A percentile compares a stretch with the other conserved stretches of the same genome.
These are phyloP conservation scores for Saturnispora sekii DNA, from an alignment of 805 yeast species.

Conservation along the genomic window DNA sequence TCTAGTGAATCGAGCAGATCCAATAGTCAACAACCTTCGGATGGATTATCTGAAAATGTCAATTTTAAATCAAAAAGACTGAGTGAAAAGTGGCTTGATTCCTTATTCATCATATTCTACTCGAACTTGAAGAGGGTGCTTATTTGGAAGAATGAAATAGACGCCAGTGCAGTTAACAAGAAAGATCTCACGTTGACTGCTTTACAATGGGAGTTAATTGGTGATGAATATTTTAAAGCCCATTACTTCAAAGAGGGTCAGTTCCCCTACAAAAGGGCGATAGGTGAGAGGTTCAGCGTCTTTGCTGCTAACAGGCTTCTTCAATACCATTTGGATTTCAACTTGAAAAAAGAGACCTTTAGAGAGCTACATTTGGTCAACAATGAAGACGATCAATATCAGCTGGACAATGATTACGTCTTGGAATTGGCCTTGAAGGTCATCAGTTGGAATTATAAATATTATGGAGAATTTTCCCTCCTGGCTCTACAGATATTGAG, in stretches of 20 bases:
- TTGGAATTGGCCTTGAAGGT: constrained; percentile 37
- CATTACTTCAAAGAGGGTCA: constrained; percentile 39
- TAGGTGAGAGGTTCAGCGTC: constrained; percentile 51
- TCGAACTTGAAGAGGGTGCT: constrained; percentile 75
- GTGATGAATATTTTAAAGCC: constrained; percentile 41
- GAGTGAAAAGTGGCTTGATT: constrained; percentile 69
- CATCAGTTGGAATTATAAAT: constrained; percentile 54
- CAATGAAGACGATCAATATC: constrained; percentile 3
- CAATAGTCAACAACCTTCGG: background rate
- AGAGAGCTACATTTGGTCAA: constrained; percentile 8
- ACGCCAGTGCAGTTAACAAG: constrained; percentile 10
- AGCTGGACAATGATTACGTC: constrained; percentile 28
- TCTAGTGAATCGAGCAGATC: constrained; percentile 13
- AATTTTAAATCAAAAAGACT: constrained; percentile 38
- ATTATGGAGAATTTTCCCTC: constrained; percentile 47
- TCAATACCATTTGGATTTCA: constrained; percentile 30
- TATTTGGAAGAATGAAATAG: constrained; percentile 33
- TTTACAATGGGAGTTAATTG: constrained; percentile 67
- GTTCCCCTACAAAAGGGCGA: constrained; percentile 44
- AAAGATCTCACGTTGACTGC: constrained; percentile 41
- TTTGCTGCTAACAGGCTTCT: constrained; percentile 45
- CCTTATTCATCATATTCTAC: constrained; percentile 53
- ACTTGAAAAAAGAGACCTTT: constrained; percentile 12
- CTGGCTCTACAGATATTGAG: constrained; percentile 34
- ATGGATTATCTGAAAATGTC: constrained; percentile 16